phyloP scores from a whole-genome alignment of 2,329 filamentous ascomycete genomes.

The Fusarium pseudograminearum region DNA sequence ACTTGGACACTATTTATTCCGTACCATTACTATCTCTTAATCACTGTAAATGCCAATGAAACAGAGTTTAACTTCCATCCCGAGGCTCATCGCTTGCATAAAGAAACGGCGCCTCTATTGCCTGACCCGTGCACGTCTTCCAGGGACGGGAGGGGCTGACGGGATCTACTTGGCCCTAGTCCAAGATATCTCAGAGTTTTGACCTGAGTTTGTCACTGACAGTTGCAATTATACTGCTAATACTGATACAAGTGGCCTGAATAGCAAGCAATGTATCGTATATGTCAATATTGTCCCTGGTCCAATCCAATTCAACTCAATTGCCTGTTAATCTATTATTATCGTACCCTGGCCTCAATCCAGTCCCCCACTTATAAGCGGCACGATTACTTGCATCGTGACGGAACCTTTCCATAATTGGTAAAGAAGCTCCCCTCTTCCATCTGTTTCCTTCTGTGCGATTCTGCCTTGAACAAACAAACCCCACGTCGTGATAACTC shows the following conservation, averaged over 20 bases:
- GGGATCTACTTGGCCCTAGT: constrained; percentile 3
- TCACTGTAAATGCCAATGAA: no score
- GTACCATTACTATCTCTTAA: not conserved
- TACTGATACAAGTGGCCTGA: not conserved
- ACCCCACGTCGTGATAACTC: constrained; percentile 21
- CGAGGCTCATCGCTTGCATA: constrained; percentile 12
- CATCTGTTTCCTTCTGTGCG: constrained; percentile 42
- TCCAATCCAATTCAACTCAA: not conserved
- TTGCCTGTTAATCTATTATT: not conserved
- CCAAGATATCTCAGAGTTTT: not conserved
- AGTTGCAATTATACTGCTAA: not conserved
- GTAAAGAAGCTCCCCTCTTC: constrained; percentile 42
- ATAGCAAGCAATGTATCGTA: not conserved
- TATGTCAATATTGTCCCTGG: no score
- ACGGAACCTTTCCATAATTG: constrained; percentile 38
- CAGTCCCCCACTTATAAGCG: constrained; percentile 42
- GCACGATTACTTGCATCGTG: constrained; percentile 41
- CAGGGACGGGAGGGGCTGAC: constrained; percentile 4
- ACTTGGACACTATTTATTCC: no score
- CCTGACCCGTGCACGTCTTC: not conserved
- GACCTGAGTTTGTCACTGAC: not conserved
- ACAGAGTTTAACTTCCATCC: constrained; percentile 5
- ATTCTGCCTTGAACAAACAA: constrained; percentile 15
- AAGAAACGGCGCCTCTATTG: constrained; percentile 21
- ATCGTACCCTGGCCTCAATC: constrained; percentile 1